Percentiles rank a stretch among this genome's conserved stretches.
Conservation (phyloP, 352 stramenopile species). For the Globisporangium canariense region DNA sequence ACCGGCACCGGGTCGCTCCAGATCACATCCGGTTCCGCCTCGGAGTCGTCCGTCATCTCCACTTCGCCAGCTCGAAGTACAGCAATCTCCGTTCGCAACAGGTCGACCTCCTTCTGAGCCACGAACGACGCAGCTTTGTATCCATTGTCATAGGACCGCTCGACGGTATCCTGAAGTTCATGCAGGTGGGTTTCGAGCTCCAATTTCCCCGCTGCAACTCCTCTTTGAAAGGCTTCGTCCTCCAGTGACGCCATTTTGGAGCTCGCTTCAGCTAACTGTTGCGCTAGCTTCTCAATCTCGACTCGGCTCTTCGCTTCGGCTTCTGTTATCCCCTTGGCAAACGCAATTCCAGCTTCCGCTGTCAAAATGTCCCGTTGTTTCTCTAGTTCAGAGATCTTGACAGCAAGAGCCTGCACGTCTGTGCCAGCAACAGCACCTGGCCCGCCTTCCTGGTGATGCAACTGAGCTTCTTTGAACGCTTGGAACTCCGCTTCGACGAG, state of each 20-base stretch:
- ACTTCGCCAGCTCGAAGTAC: constrained; percentile 7
- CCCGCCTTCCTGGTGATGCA: background rate
- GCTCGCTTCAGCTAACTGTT: background rate
- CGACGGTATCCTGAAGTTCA: constrained; percentile 1
- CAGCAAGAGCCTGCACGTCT: background rate
- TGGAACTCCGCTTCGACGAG: constrained; percentile 20
- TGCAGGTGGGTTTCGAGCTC: constrained; percentile 8
- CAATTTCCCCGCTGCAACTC: constrained; percentile 4
- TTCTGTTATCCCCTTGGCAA: constrained; percentile 4
- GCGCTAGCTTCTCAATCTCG: constrained; percentile 2
- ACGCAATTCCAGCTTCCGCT: background rate
- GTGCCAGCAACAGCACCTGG: too few species aligned
- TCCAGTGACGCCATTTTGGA: background rate
- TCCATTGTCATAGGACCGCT: constrained; percentile 2
- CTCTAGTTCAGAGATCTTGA: constrained; percentile 6
- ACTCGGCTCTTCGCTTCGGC: background rate
- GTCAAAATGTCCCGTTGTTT: constrained; percentile 9
- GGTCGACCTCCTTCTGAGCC: constrained; percentile 24
- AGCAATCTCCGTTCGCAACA: constrained; percentile 25
- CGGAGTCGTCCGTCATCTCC: constrained; percentile 9
- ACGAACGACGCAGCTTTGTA: constrained; percentile 4
- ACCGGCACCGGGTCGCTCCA: constrained; percentile 16
- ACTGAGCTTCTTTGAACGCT: constrained; percentile 8
- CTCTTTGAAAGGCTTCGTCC: constrained; percentile 6
- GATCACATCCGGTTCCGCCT: constrained; percentile 17